Evolutionary conservation across 1,284 basidiomycete species (phyloP).

Genomic region (Ustilago crameri): DNA sequence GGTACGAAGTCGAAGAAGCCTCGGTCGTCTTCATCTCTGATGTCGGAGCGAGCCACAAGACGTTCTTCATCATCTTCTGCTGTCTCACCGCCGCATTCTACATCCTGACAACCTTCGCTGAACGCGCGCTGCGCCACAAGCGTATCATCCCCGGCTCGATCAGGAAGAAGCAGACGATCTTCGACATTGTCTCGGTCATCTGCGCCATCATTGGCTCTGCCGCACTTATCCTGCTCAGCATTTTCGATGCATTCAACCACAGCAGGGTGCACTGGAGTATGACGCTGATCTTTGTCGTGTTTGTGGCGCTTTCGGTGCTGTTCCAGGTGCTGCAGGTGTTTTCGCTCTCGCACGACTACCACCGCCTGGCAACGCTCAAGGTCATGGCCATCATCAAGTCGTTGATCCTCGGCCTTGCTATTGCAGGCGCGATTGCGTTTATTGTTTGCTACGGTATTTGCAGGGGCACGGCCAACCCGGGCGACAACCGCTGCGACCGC

Average conservation of each 20-base stretch:
- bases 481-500: slow-evolving; percentile 68
- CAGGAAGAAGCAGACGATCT: slow-evolving; percentile 65
- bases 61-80: slow-evolving; percentile 62
- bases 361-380: slow-evolving; percentile 69
- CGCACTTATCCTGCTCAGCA: slow-evolving; percentile 70
- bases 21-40: slow-evolving; percentile 71
- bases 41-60: slow-evolving; percentile 69
- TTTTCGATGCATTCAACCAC: slow-evolving; percentile 69
- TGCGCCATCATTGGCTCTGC: slow-evolving; percentile 70
- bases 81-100: slow-evolving; percentile 56
- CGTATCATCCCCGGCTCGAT: slow-evolving; percentile 71
- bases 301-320: slow-evolving; percentile 70
- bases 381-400: slow-evolving; percentile 71
- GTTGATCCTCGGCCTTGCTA: slow-evolving; percentile 69
- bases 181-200: slow-evolving; percentile 70
- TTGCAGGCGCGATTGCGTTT: slow-evolving; percentile 70
- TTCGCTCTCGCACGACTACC: slow-evolving; percentile 68
- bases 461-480: slow-evolving; percentile 38
- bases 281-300: slow-evolving; percentile 71
- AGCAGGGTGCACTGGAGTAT: slow-evolving; percentile 71
- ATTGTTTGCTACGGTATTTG: slow-evolving; percentile 69
- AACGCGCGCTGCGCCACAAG: slow-evolving; percentile 71
- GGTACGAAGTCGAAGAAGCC: slow-evolving; percentile 68
- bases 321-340: slow-evolving; percentile 71
- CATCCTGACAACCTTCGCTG: slow-evolving; percentile 69